A percentile compares a stretch with the other conserved stretches of the same genome.
Conservation (phyloP, 1,139 yeast genomes). For the Tardiomyces blankii region DNA sequence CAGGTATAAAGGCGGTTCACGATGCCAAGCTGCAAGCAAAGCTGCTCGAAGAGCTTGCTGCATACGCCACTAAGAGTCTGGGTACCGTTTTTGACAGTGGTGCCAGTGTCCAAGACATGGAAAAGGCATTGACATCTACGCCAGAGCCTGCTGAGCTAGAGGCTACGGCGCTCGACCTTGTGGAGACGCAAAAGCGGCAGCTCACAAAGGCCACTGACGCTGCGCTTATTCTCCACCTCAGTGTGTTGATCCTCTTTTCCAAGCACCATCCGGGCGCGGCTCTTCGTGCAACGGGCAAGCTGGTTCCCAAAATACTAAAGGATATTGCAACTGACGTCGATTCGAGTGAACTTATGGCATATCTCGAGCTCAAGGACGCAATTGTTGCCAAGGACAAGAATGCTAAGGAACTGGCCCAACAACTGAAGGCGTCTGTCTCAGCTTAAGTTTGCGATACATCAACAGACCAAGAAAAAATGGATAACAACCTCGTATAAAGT, state of each 20-base stretch:
- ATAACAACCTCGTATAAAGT: too few species aligned
- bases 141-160: neutral
- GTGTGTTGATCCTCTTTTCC: constrained; percentile 16
- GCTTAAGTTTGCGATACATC: too few species aligned
- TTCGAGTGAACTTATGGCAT: constrained; percentile 2
- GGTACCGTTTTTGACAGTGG: neutral
- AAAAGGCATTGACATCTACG: neutral
- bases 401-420: constrained; percentile 1
- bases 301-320: constrained; percentile 21
- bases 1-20: constrained; percentile 7
- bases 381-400: constrained; percentile 4
- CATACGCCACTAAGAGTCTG: constrained; percentile 3
- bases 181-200: constrained; percentile 8
- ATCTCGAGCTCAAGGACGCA: constrained; percentile 9
- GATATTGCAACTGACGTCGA: neutral
- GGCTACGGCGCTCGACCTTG: constrained; percentile 6
- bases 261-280: constrained; percentile 9
- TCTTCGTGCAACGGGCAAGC: constrained; percentile 21
- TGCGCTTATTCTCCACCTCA: constrained; percentile 19
- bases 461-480: too few species aligned
- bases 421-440: neutral
- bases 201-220: constrained; percentile 15
- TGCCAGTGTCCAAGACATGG: neutral
- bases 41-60: constrained; percentile 9
- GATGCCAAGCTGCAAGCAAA: constrained; percentile 10